These are phyloP conservation scores for Bothriochloa decipiens DNA, from an alignment of 176 grass and related monocot species.

Conservation along the genomic window DNA sequence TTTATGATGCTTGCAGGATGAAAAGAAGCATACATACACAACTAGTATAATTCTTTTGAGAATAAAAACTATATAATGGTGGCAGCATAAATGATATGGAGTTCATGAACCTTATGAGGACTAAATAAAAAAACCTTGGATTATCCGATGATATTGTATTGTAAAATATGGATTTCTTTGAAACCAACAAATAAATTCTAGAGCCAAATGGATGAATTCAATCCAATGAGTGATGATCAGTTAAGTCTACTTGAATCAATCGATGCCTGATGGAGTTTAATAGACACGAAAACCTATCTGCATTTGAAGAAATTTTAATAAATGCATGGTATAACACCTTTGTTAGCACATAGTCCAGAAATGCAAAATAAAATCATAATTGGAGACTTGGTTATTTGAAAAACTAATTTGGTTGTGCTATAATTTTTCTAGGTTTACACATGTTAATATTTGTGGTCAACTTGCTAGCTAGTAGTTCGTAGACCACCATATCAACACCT, in stretches of 20 bases:
- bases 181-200: background rate
- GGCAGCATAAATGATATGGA: background rate
- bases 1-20: conserved; percentile 30
- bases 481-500: background rate
- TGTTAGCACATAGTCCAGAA: background rate
- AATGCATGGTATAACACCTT: background rate
- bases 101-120: background rate
- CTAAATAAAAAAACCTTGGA: background rate
- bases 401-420: background rate
- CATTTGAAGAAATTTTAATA: background rate
- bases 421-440: background rate
- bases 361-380: background rate
- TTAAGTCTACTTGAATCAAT: conserved; percentile 3
- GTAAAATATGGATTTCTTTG: background rate
- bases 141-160: background rate
- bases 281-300: background rate
- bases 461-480: background rate
- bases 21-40: conserved; percentile 14
- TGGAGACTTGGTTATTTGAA: background rate
- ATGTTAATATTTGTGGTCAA: background rate
- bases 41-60: background rate
- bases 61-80: background rate
- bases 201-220: background rate
- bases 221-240: background rate
- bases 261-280: background rate